Evolutionary conservation across 2,329 filamentous ascomycete genomes (phyloP).

Genomic region (Hypoxylon sp.): DNA sequence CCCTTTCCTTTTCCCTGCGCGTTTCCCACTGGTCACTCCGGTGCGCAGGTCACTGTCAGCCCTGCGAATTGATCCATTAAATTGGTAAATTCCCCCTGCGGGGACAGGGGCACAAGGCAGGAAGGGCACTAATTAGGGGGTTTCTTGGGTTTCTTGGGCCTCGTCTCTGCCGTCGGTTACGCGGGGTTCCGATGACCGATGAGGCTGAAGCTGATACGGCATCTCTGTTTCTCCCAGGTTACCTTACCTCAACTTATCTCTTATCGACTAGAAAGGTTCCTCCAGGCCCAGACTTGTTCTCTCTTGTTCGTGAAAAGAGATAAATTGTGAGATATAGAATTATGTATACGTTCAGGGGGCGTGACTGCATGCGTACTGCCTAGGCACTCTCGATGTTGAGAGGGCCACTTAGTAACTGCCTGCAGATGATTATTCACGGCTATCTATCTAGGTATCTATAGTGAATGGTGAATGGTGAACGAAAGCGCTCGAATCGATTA

Average conservation of each 20-base stretch:
- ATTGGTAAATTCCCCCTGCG: constrained; percentile 32
- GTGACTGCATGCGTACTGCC: too few species aligned
- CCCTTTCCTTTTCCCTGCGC: constrained; percentile 11
- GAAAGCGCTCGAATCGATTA: neutral
- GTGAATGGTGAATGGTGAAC: too few species aligned
- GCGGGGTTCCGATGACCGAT: constrained; percentile 24
- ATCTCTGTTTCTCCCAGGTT: neutral
- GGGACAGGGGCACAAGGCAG: neutral
- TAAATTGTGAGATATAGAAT: neutral
- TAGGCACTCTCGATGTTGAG: neutral
- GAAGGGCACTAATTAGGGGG: constrained; percentile 23
- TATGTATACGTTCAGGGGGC: neutral
- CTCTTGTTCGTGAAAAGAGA: neutral
- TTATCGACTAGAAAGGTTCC: neutral
- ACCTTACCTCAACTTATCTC: neutral
- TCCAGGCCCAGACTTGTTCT: neutral
- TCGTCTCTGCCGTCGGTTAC: too few species aligned
- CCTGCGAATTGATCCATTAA: constrained; percentile 33
- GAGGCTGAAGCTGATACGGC: constrained; percentile 32
- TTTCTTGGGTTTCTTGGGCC: too few species aligned
- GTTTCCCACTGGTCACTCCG: constrained; percentile 13
- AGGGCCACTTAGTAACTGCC: neutral
- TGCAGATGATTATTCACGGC: neutral
- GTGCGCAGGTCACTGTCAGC: too few species aligned
- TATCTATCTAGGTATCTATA: too few species aligned